Percentiles rank a stretch among this genome's conserved stretches.
Conservation (phyloP, 371 early-diverging fungal genomes). For the Saksenaea vasiformis region DNA sequence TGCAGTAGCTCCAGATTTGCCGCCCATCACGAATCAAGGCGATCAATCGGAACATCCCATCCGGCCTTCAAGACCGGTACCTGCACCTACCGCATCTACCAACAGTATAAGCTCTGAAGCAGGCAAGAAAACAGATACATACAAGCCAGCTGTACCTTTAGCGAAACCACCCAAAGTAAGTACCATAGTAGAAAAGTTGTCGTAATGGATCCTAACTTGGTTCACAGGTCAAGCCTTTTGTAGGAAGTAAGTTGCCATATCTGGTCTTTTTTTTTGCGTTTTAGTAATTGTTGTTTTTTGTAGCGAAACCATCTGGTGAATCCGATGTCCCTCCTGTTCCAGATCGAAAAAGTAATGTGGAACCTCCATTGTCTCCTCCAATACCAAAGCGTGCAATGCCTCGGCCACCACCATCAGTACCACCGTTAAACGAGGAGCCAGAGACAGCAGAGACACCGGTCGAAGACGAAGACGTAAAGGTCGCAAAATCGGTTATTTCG, state of each 20-base stretch:
- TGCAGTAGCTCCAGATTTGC: slow-evolving; percentile 45
- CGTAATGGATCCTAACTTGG: not conserved
- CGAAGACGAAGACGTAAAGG: slow-evolving; percentile 6
- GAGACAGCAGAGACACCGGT: slow-evolving; percentile 16
- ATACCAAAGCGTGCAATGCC: slow-evolving; percentile 44
- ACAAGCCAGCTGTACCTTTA: slow-evolving; percentile 17
- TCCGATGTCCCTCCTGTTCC: not conserved
- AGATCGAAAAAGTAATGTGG: slow-evolving; percentile 9
- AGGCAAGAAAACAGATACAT: not conserved
- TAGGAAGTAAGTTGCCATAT: not conserved
- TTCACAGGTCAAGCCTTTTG: slow-evolving; percentile 2
- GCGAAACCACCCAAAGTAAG: slow-evolving; percentile 42
- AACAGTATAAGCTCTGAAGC: slow-evolving; percentile 7
- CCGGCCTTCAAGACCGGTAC: slow-evolving; percentile 38
- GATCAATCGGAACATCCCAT: slow-evolving; percentile 15
- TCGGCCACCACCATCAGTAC: slow-evolving; percentile 22
- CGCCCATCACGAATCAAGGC: slow-evolving; percentile 30
- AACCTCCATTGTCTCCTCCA: slow-evolving; percentile 17
- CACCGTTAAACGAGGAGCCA: not conserved
- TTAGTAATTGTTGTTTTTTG: not conserved
- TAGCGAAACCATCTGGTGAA: slow-evolving; percentile 7
- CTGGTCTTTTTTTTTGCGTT: not conserved
- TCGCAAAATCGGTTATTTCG: slow-evolving; percentile 4
- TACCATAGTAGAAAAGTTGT: not conserved
- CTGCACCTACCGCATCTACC: slow-evolving; percentile 22